Evolutionary conservation across 768 basidiomycete genomes (phyloP).

Genomic region (Boletus sp.): DNA sequence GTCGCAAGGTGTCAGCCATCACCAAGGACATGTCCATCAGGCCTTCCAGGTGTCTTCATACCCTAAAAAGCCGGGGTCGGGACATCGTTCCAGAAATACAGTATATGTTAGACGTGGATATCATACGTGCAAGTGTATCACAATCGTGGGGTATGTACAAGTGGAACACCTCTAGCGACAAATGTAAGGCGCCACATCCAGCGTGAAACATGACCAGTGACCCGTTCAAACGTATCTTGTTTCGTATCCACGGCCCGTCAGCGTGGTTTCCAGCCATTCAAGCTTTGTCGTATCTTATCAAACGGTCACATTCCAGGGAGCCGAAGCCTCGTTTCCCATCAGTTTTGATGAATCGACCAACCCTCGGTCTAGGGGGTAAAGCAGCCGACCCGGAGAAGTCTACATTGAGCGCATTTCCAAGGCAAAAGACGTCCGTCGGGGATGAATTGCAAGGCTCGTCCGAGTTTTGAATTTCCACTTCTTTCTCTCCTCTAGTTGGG

Average conservation of each 20-base stretch:
- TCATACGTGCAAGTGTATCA: neutral
- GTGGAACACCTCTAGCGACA: constrained; percentile 13
- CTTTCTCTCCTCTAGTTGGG: no score
- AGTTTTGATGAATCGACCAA: neutral
- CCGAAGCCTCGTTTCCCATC: constrained; percentile 9
- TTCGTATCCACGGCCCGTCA: neutral
- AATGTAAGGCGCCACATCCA: constrained; percentile 17
- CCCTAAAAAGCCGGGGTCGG: no score
- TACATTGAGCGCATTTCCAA: constrained; percentile 35
- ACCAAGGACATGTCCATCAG: no score
- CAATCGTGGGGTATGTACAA: constrained; percentile 4
- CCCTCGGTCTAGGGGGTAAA: neutral
- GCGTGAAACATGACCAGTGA: constrained; percentile 5
- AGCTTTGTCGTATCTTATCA: constrained; percentile 9
- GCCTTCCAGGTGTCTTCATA: no score
- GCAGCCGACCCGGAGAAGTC: constrained; percentile 29
- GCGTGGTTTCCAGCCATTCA: constrained; percentile 7
- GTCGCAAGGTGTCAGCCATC: no score
- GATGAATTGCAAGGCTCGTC: constrained; percentile 33
- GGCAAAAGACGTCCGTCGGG: constrained; percentile 37
- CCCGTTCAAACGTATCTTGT: neutral
- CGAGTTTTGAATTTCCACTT: constrained; percentile 29
- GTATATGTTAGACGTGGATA: neutral
- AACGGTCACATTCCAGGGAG: constrained; percentile 31
- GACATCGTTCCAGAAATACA: no score